Conservation (phyloP, 805 yeast genomes). For the Pichia nakasei region DNA sequence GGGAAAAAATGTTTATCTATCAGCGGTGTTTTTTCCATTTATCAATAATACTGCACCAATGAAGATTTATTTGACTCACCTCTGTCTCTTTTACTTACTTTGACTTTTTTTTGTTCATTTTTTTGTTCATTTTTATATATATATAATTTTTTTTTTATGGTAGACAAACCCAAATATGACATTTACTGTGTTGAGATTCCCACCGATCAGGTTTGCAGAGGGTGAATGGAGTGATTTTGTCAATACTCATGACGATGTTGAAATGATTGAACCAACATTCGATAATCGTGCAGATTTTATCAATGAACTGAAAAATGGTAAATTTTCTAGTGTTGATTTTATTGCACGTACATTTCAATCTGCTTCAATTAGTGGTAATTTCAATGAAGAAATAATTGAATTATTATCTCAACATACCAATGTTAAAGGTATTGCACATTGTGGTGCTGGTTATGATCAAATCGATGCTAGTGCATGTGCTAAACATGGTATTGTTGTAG, state of each 20-base stretch:
- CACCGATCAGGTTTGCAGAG: conserved; percentile 49
- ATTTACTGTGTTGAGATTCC: conserved; percentile 61
- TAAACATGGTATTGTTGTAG: conserved; percentile 33
- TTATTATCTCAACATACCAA: conserved; percentile 26
- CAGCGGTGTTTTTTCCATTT: no score
- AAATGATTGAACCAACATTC: conserved; percentile 37
- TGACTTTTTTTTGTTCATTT: conserved; percentile 9
- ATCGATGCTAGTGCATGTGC: conserved; percentile 36
- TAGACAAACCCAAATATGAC: background rate
- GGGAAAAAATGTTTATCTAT: no score
- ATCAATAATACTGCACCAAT: no score
- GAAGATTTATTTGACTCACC: no score
- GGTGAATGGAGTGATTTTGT: conserved; percentile 47
- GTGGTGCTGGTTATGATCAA: conserved; percentile 54
- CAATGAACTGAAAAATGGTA: conserved; percentile 28
- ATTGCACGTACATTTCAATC: conserved; percentile 36
- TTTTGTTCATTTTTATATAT: no score
- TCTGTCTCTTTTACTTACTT: no score
- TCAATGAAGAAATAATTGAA: conserved; percentile 35
- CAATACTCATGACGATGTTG: conserved; percentile 24
- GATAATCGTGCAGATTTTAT: conserved; percentile 34
- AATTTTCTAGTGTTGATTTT: conserved; percentile 28
- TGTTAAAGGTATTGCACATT: conserved; percentile 36
- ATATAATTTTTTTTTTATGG: no score
- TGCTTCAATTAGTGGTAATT: conserved; percentile 30